phyloP scores from a whole-genome alignment of 1,284 basidiomycete species.

The Trichosporon inkin region DNA sequence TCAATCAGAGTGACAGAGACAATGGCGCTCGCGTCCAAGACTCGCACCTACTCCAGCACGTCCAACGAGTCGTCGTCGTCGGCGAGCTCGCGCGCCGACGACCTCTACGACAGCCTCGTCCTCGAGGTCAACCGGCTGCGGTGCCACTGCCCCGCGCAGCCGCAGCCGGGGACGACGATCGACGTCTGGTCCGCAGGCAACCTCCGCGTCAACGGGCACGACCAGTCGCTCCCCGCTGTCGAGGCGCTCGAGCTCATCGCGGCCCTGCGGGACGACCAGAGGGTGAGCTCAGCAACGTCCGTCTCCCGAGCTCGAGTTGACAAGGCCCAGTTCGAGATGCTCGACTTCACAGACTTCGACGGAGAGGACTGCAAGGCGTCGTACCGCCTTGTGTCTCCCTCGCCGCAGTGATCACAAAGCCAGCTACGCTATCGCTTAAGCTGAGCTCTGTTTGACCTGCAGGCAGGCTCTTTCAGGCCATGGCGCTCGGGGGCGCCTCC shows the following conservation, averaged over 20 bases:
- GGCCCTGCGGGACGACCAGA: conserved; percentile 29
- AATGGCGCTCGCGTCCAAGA: neutral
- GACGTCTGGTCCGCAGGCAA: conserved; percentile 45
- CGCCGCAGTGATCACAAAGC: neutral
- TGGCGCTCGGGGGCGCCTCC: neutral
- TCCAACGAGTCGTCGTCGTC: neutral
- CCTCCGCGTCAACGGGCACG: conserved; percentile 33
- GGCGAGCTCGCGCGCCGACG: neutral
- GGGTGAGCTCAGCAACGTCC: conserved; percentile 27
- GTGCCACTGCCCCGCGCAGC: neutral
- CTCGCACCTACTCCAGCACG: neutral
- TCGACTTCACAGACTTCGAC: conserved; percentile 34
- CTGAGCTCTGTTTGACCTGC: neutral
- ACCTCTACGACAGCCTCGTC: conserved; percentile 10
- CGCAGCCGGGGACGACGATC: conserved; percentile 30
- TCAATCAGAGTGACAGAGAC: neutral
- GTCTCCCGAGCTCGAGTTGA: neutral
- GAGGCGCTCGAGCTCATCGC: conserved; percentile 34
- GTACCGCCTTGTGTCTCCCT: conserved; percentile 24
- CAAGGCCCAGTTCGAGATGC: conserved; percentile 35
- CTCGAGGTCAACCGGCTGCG: neutral
- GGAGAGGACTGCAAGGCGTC: conserved; percentile 46
- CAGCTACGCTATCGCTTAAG: neutral
- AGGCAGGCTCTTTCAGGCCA: neutral
- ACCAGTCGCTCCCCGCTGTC: conserved; percentile 31